Conservation (phyloP, 108 stramenopile species). For the Conticribra weissflogii region DNA sequence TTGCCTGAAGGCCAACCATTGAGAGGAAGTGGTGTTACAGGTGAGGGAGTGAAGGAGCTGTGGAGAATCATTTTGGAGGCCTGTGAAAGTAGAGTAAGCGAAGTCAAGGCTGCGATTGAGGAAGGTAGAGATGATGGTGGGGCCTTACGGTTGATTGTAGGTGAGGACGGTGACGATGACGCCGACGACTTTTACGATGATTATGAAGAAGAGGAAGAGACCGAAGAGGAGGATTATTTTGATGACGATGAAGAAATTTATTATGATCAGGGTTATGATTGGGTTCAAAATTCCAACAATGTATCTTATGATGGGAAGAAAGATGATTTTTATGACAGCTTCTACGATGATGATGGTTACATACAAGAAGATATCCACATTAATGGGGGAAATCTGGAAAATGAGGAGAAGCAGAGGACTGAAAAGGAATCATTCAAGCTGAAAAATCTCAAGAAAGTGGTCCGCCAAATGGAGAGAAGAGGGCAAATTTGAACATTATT, state of each 20-base stretch:
- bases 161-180: conserved; percentile 25
- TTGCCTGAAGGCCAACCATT: conserved; percentile 84
- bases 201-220: conserved; percentile 31
- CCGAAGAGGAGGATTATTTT: conserved; percentile 29
- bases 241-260: conserved; percentile 65
- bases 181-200: conserved; percentile 31
- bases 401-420: conserved; percentile 35
- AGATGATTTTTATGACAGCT: conserved; percentile 21
- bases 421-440: conserved; percentile 57
- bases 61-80: conserved; percentile 87
- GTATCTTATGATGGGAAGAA: conserved; percentile 39
- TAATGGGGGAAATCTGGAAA: conserved; percentile 16
- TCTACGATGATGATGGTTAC: conserved; percentile 31
- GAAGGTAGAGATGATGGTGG: conserved; percentile 51
- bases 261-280: conserved; percentile 85
- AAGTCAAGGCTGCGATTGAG: conserved; percentile 57
- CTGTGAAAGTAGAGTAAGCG: conserved; percentile 71
- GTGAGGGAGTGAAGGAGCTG: conserved; percentile 72
- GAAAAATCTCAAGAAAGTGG: conserved; percentile 58
- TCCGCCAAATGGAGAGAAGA: conserved; percentile 64
- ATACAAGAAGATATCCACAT: conserved; percentile 42
- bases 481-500: conserved; percentile 33
- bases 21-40: conserved; percentile 70
- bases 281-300: conserved; percentile 60
- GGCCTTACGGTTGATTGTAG: conserved; percentile 27